phyloP scores from a whole-genome alignment of 2,329 filamentous ascomycete species.

The Pseudogymnoascus sp. region DNA sequence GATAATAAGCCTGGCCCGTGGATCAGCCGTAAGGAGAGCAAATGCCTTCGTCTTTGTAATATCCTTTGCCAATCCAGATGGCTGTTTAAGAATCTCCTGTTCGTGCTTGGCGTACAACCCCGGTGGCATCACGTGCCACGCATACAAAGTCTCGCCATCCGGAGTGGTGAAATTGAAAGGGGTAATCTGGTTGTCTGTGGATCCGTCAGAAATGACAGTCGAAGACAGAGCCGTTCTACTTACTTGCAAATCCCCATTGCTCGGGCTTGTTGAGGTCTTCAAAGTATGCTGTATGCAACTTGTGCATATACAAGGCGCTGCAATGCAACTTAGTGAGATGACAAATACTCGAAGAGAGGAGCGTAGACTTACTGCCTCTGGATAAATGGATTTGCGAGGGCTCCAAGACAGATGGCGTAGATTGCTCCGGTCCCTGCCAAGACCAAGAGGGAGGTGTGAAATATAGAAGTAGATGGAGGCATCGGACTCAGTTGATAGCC shows the following conservation, averaged over 20 bases:
- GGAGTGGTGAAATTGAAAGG: slow-evolving; percentile 71
- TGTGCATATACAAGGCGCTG: slow-evolving; percentile 75
- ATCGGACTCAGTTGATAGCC: background rate
- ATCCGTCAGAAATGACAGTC: background rate
- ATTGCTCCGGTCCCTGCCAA: slow-evolving; percentile 54
- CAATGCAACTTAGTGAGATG: background rate
- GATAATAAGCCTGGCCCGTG: slow-evolving; percentile 56
- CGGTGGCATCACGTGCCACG: slow-evolving; percentile 84
- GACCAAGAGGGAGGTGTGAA: slow-evolving; percentile 42
- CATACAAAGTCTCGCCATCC: slow-evolving; percentile 73
- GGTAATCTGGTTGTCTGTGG: slow-evolving; percentile 74
- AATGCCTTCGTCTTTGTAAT: slow-evolving; percentile 55
- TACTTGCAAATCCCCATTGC: slow-evolving; percentile 80
- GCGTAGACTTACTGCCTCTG: slow-evolving; percentile 66
- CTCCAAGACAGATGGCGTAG: slow-evolving; percentile 61
- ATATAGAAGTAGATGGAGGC: background rate
- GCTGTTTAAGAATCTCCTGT: slow-evolving; percentile 48
- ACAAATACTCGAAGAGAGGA: background rate
- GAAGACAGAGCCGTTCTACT: slow-evolving; percentile 25
- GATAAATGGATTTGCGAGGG: slow-evolving; percentile 61
- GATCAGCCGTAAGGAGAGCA: slow-evolving; percentile 55
- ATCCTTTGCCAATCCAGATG: slow-evolving; percentile 36
- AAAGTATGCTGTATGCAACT: slow-evolving; percentile 66
- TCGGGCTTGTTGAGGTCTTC: slow-evolving; percentile 70
- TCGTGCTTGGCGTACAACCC: slow-evolving; percentile 71